phyloP scores from a whole-genome alignment of 352 stramenopile genomes.

The Phytophthora pini region DNA sequence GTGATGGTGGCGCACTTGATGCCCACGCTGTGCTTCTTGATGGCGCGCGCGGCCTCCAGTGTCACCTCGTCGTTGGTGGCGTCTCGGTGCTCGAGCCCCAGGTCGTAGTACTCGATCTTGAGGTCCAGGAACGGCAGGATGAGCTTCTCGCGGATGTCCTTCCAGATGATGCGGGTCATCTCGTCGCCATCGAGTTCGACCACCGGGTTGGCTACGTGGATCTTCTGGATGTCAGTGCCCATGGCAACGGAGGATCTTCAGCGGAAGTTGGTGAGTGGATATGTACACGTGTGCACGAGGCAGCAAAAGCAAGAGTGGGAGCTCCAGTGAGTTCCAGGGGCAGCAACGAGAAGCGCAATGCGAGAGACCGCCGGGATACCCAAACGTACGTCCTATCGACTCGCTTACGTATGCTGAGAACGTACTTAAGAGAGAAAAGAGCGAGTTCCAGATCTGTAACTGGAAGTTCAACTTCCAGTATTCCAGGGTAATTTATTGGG shows the following conservation, averaged over 20 bases:
- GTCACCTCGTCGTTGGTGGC: constrained; percentile 88
- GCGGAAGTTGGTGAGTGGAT: background rate
- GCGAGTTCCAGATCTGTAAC: no score
- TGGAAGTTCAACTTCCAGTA: no score
- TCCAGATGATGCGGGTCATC: constrained; percentile 86
- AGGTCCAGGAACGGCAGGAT: constrained; percentile 87
- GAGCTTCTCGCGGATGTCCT: constrained; percentile 71
- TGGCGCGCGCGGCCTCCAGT: constrained; percentile 76
- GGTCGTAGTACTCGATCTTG: constrained; percentile 88
- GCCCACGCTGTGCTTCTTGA: constrained; percentile 81
- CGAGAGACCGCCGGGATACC: constrained; percentile 11
- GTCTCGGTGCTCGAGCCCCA: constrained; percentile 80
- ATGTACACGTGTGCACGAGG: background rate
- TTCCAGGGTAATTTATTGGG: no score
- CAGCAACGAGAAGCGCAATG: constrained; percentile 14
- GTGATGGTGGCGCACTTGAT: constrained; percentile 93
- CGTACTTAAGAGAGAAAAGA: background rate
- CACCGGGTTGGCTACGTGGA: constrained; percentile 78
- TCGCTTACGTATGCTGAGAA: constrained; percentile 18
- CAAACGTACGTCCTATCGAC: constrained; percentile 8
- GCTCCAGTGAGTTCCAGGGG: no score
- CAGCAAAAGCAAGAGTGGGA: constrained; percentile 29
- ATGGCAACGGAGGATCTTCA: constrained; percentile 11
- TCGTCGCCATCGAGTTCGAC: constrained; percentile 90
- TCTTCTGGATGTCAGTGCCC: constrained; percentile 59